Evolutionary conservation across 2,329 filamentous ascomycete genomes (phyloP).

Genomic region (Annulohypoxylon truncatum): DNA sequence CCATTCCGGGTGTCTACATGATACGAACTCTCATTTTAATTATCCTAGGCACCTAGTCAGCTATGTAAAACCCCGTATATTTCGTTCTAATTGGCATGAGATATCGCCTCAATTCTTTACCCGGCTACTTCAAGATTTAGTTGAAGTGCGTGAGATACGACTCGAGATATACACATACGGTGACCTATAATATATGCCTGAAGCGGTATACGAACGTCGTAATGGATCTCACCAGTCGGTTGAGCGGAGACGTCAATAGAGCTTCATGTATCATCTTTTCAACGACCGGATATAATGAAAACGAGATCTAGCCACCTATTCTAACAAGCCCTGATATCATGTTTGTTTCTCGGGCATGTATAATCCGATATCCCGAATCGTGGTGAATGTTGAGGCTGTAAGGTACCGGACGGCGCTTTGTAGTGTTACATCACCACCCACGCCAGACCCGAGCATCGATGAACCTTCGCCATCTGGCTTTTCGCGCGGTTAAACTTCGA

Average conservation of each 20-base stretch:
- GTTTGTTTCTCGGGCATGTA: conserved; percentile 13
- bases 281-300: not conserved
- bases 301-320: not conserved
- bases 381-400: conserved; percentile 8
- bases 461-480: conserved; percentile 1
- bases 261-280: not conserved
- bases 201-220: not conserved
- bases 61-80: not conserved
- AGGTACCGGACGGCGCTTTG: conserved; percentile 7
- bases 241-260: conserved; percentile 6
- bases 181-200: not conserved
- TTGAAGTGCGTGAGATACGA: not conserved
- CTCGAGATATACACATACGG: not conserved
- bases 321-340: conserved; percentile 8
- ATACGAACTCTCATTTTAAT: not conserved
- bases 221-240: conserved; percentile 4
- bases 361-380: conserved; percentile 20
- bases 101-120: not conserved
- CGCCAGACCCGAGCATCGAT: not conserved
- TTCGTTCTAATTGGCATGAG: not conserved
- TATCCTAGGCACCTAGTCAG: not conserved
- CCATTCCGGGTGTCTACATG: not conserved
- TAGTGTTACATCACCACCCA: conserved; percentile 15
- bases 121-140: not conserved
- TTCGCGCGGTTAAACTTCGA: conserved; percentile 31